phyloP scores from a whole-genome alignment of 495 filamentous ascomycete species.

The Hypoxylon rickii region DNA sequence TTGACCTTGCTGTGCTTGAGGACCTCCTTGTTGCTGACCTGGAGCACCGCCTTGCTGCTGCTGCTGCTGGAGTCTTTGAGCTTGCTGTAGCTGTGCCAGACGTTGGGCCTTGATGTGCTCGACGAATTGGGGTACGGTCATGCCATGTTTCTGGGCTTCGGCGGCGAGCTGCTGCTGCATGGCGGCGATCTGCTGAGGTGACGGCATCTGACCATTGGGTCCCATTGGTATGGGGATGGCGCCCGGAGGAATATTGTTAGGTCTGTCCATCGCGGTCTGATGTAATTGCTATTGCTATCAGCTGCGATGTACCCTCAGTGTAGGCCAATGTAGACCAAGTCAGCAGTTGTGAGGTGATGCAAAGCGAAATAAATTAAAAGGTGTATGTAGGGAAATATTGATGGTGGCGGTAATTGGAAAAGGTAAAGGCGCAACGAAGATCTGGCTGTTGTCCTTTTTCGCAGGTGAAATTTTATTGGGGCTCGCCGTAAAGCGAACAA shows the following conservation, averaged over 20 bases:
- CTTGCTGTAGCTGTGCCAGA: constrained; percentile 65
- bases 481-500: constrained; percentile 36
- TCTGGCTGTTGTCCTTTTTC: constrained; percentile 6
- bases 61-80: constrained; percentile 65
- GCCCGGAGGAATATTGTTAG: constrained; percentile 29
- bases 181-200: constrained; percentile 78
- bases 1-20: constrained; percentile 20
- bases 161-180: constrained; percentile 85
- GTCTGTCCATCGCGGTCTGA: constrained; percentile 28
- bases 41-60: constrained; percentile 53
- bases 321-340: too few relatives aligned
- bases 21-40: constrained; percentile 20
- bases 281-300: background rate
- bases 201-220: constrained; percentile 64
- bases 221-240: constrained; percentile 45
- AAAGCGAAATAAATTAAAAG: constrained; percentile 6
- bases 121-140: constrained; percentile 76
- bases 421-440: constrained; percentile 7
- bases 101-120: constrained; percentile 68
- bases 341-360: background rate
- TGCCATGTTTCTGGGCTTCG: constrained; percentile 73
- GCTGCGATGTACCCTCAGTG: too few relatives aligned
- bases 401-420: constrained; percentile 1
- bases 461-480: constrained; percentile 11
- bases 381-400: too few relatives aligned